Conservation (phyloP, 257 asterid genomes). For the Rauvolfia tetraphylla region DNA sequence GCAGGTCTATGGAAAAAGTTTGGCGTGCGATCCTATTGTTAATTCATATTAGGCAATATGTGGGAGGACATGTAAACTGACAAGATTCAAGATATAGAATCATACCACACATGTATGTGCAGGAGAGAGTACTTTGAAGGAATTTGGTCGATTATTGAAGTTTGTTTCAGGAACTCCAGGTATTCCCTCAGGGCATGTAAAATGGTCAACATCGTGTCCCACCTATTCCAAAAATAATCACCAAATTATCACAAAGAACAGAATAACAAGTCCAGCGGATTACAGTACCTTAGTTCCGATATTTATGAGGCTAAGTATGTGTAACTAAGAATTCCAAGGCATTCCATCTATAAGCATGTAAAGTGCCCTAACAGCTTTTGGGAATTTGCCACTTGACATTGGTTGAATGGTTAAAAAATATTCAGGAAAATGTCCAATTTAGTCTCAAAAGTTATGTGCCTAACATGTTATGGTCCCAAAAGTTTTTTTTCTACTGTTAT, state of each 20-base stretch:
- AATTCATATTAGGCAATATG: neutral
- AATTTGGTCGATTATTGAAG: constrained; percentile 88
- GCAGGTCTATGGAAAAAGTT: neutral
- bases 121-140: constrained; percentile 84
- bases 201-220: constrained; percentile 81
- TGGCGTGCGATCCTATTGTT: neutral
- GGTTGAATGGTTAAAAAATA: too few relatives aligned
- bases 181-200: constrained; percentile 86
- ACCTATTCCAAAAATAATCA: constrained; percentile 41
- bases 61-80: neutral
- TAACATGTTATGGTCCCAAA: too few relatives aligned
- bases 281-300: neutral
- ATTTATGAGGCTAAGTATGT: too few relatives aligned
- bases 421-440: too few relatives aligned
- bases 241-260: neutral
- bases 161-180: constrained; percentile 95
- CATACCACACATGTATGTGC: constrained; percentile 87
- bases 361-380: neutral
- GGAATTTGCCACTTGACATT: neutral
- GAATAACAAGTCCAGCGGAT: neutral
- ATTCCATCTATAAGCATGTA: neutral
- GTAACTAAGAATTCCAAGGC: neutral
- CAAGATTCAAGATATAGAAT: neutral
- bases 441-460: too few relatives aligned
- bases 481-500: too few relatives aligned